Base-by-base conservation (phyloP, 2,329 filamentous ascomycete species). In the Aaosphaeria pasadenensis region DNA sequence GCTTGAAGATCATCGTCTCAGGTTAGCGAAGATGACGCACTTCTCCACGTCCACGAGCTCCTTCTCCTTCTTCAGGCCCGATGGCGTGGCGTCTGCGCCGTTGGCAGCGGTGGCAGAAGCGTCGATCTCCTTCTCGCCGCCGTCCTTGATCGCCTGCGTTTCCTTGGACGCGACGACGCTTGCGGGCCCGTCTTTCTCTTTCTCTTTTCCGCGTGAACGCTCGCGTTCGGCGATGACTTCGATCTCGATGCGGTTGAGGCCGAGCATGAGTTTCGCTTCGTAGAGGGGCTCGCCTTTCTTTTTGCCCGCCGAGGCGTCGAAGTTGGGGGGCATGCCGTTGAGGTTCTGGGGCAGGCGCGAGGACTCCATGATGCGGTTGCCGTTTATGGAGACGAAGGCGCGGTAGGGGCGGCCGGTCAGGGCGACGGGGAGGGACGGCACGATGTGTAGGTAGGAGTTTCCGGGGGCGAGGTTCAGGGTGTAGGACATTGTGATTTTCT, bases 191-290 rank as follows among this genome's bases (percentile, higher is more conserved):
- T 48, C 33, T 7, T 7, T 60, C n/a, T 36, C 33, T 6, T 62
- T 58, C 42, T 65, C 60, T 4, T n/a, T 36, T 6, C 51, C 32
- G 40, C 56, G 49, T 39, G 52, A 45, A 77, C 81, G 1, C 80
- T 82, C 53, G 39, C 89, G 78, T 5, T 85, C 85, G 1, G 87
- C 88, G 54, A 91, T 82, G 49, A 92, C 77, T 59, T 92, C 87
- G 6, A 95, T 78, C 58, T 91, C 87, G 44, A 96, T 80, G 41
- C 85, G 80, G 57, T 94, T 95, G 44, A 90, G 79, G 5, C 89
- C 90, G 1, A 81, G 79, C 29, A 82, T 78, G 30, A 96, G 74
- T 44, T 81, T 81, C 6, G 85, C 80, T 58, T 96, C 91, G 58
- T 90, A 96, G 0, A 87, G 74, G n/a, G 86, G 84, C 83, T 83